Conservation (phyloP, 2,329 filamentous ascomycete genomes). For the Pyrenochaeta sp. region DNA sequence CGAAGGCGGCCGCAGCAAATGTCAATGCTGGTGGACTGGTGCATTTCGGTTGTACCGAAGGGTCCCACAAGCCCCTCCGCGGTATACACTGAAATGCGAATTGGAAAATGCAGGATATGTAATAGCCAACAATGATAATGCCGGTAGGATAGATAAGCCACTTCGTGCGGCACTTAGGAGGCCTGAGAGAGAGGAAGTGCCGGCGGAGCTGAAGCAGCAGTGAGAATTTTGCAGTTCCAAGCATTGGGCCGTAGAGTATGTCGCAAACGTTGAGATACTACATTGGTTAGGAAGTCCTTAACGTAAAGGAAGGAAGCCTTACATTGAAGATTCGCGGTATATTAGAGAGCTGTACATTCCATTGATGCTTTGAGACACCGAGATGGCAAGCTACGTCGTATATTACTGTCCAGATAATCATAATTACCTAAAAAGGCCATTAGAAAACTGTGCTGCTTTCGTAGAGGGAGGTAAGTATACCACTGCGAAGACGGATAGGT, state of each 20-base stretch:
- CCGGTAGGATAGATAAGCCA: not conserved
- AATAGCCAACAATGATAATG: not conserved
- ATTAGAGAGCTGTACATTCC: not conserved
- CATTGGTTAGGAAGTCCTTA: not conserved
- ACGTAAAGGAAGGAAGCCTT: not conserved
- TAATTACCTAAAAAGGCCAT: not conserved
- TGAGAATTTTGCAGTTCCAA: not conserved
- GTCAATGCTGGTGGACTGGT: not conserved
- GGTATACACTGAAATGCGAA: slow-evolving; percentile 1
- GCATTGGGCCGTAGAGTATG: not conserved
- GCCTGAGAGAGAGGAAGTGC: not conserved
- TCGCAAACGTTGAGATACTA: not conserved
- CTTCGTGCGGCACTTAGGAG: not conserved
- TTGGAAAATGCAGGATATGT: not conserved
- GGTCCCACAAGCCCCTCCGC: not conserved
- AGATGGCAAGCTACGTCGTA: not conserved
- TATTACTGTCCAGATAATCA: not conserved
- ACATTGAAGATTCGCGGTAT: not conserved
- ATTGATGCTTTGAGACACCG: not conserved
- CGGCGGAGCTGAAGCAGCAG: slow-evolving; percentile 1
- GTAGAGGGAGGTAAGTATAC: not conserved
- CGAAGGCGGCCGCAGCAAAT: not conserved
- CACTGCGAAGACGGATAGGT: not conserved
- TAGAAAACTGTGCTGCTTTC: not conserved
- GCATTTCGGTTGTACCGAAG: not conserved